Evolutionary conservation across 1,284 basidiomycete species (phyloP).

Genomic region (Termitomyces sp.): DNA sequence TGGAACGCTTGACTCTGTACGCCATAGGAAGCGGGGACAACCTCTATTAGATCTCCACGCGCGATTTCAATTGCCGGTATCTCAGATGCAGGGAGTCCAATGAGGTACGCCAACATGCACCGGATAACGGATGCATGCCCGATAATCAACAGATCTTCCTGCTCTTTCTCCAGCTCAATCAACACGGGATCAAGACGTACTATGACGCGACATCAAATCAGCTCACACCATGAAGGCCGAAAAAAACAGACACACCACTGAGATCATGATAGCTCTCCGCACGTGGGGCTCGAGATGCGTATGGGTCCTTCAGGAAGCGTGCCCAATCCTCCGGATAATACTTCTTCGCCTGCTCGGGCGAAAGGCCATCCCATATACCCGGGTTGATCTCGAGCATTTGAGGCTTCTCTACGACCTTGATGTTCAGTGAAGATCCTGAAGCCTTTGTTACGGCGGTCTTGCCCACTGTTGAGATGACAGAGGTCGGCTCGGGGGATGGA

Average conservation of each 20-base stretch:
- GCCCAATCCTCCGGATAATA: constrained; percentile 95
- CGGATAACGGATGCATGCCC: constrained; percentile 98
- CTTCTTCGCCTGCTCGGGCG: constrained; percentile 84
- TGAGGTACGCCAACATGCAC: constrained; percentile 87
- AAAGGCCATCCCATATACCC: constrained; percentile 93
- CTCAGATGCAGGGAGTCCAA: constrained; percentile 92
- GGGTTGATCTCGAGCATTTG: constrained; percentile 99
- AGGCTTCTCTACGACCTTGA: constrained; percentile 89
- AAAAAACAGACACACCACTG: constrained; percentile 24
- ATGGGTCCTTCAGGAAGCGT: constrained; percentile 88
- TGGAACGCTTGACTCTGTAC: constrained; percentile 86
- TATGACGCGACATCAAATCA: constrained; percentile 22
- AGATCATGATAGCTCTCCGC: constrained; percentile 85
- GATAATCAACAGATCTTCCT: constrained; percentile 95
- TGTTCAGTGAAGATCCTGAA: constrained; percentile 32
- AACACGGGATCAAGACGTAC: constrained; percentile 95
- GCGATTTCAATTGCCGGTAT: constrained; percentile 96
- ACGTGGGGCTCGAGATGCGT: constrained; percentile 86
- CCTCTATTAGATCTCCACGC: constrained; percentile 84
- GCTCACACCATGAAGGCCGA: too few species aligned
- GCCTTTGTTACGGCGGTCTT: constrained; percentile 15
- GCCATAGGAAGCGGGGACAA: constrained; percentile 86
- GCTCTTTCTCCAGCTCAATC: constrained; percentile 92
- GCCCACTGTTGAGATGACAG: constrained; percentile 4
- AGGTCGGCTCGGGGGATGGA: constrained; percentile 16